These are phyloP conservation scores for Penicillium diatomitis DNA, from an alignment of 495 filamentous ascomycete species.

Conservation along the genomic window DNA sequence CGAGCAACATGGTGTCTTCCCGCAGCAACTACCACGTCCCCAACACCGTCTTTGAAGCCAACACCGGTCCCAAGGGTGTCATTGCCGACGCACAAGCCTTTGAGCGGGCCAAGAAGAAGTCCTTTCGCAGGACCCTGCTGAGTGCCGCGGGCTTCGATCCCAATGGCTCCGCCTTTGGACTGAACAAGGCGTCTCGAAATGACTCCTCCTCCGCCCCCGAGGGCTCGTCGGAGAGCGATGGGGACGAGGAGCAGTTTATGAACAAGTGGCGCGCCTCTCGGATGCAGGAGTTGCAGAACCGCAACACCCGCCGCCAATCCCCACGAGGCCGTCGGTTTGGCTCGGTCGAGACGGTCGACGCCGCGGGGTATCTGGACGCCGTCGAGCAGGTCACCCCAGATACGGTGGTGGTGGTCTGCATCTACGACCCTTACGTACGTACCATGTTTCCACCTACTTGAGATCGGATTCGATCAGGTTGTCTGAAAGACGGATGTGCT, in stretches of 20 bases:
- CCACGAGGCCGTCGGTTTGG: constrained; percentile 71
- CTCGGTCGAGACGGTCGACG: constrained; percentile 74
- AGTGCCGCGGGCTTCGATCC: constrained; percentile 24
- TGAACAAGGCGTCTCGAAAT: constrained; percentile 33
- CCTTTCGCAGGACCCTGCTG: constrained; percentile 43
- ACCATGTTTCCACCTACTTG: neutral
- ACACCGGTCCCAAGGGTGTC: constrained; percentile 97
- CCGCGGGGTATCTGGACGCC: constrained; percentile 83
- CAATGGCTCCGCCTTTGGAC: constrained; percentile 10
- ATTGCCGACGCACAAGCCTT: constrained; percentile 92
- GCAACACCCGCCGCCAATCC: constrained; percentile 43
- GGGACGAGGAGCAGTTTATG: constrained; percentile 77
- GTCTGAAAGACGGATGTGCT: neutral
- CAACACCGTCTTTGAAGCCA: constrained; percentile 62
- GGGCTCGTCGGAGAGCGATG: constrained; percentile 33
- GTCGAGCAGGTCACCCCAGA: constrained; percentile 79
- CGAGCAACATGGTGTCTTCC: constrained; percentile 32
- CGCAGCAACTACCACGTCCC: constrained; percentile 39
- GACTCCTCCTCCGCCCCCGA: constrained; percentile 24
- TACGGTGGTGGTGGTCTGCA: constrained; percentile 86
- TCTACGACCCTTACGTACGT: constrained; percentile 82
- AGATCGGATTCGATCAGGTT: neutral
- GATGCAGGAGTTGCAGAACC: constrained; percentile 64
- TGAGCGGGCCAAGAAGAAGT: constrained; percentile 67
- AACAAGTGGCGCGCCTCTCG: constrained; percentile 72